Evolutionary conservation across 495 filamentous ascomycete genomes (phyloP), one percentile per base, ranked within the genome.

Genomic region (Margaritispora aquatica): DNA sequence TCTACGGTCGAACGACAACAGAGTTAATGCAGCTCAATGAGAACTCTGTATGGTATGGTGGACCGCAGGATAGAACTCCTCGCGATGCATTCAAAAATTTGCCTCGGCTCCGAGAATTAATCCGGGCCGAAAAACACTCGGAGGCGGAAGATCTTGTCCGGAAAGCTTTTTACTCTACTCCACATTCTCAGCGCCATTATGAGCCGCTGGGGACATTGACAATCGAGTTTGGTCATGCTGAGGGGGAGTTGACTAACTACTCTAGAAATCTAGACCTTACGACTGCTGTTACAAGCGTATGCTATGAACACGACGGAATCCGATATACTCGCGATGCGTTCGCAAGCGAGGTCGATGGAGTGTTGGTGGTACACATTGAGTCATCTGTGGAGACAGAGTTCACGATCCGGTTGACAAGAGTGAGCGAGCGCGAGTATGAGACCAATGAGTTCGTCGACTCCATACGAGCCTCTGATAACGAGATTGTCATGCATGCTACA

Each of bases 1-100:
- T 84, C 26, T 76, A 74, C 59, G 80, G 79, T 26, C 66, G 70
- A 50, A 71, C 72, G 29, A 65, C 68, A 20, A 73, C 70, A 8
- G 80, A 82, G 57, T 66, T 76, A 57, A 57, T 82, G n/a, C 66
- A 70, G 10, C 62, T 84, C 23, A 83, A 81, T 54, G 80, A 84
- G 55, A 75, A 82, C 58, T 77, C 77, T 5, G 67, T 82, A 10
- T 81, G 77, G 80, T 78, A 74, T 63, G 80, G 79, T 34, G 72
- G 70, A 15, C 70, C 70, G 22, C 74, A 77, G 63, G 67, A 80
- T 56, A 71, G 79, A 20, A 74, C 72, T 27, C 76, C 75, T 15
- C 65, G 59, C 13, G 66, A 70, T 26, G 71, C 79, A 1, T 57
- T 71, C 19, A 57, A 51, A 31, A 61, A 61, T 22, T 68, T 77